Base-by-base conservation (phyloP, 768 basidiomycete species). In the Pleurotus pulmonarius region DNA sequence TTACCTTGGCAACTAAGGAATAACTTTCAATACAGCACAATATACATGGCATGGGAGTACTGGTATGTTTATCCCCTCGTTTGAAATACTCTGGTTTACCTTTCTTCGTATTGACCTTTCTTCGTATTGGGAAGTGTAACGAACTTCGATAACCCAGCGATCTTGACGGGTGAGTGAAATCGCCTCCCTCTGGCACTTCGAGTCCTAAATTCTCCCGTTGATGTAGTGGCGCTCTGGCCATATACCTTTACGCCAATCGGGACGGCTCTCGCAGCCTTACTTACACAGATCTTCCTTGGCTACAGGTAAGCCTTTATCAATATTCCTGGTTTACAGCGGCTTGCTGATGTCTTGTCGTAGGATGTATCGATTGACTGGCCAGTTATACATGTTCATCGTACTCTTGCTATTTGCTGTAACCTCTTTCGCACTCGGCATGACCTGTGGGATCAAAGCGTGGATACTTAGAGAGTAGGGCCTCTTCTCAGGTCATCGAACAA, bases 241-340 rank as follows among this genome's bases (percentile, higher is more conserved):
- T 58, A 60, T 22, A 52, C 59, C 7, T 58, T 59, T 34, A 61
- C 60, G 3, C 58, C 56, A 16, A 47, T 63, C 34, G 51, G 43
- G 11, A 61, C 53, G 15, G 53, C 62, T 2, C 29, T 58, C 13
- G 60, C 60, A 16, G 62, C 64, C 11, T 56, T 63, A 34, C n/a
- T 65, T 11, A 61, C 63, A 13, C 62, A 63, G 22, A 56, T 39
- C 3, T 63, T 65, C 43, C 40, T 65, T 39, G 59, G 41, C 13
- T 61, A 65, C 51, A 46, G 62, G 64, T 65, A 26, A 15, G 56
- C 12, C 4, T 39, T 3, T 26, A 15, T 29, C 22, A 5, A 16
- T 43, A 9, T 22, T 11, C 24, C 52, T 6, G n/a, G n/a, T 3
- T 40, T 20, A 5, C 6, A 15, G 15, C 20, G 5, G 12, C 20